Conservation (phyloP, 495 filamentous ascomycete genomes). For the Penicillium pancosmium region DNA sequence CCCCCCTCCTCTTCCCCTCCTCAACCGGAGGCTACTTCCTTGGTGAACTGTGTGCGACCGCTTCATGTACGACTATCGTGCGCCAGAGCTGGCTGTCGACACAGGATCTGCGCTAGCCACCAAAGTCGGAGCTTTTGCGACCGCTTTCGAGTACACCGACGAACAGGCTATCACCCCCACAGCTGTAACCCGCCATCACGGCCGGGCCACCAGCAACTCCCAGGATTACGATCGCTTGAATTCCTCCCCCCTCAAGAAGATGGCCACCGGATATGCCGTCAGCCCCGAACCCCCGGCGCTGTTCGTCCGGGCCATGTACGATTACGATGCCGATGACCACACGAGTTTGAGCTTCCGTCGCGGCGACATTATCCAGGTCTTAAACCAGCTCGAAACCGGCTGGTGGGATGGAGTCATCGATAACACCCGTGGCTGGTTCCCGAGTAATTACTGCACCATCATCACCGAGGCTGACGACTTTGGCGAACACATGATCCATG, state of each 20-base stretch:
- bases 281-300: conserved; percentile 73
- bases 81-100: conserved; percentile 39
- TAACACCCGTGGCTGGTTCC: conserved; percentile 94
- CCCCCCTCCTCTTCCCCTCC: conserved; percentile 5
- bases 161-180: conserved; percentile 43
- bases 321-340: conserved; percentile 95
- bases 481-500: conserved; percentile 37
- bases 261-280: conserved; percentile 58
- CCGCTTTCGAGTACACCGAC: conserved; percentile 51
- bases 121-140: conserved; percentile 43
- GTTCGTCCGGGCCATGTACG: conserved; percentile 94
- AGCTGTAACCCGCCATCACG: conserved; percentile 33
- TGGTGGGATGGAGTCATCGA: conserved; percentile 98
- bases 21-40: conserved; percentile 1
- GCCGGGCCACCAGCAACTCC: conserved; percentile 36
- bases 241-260: conserved; percentile 38
- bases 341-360: conserved; percentile 95
- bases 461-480: conserved; percentile 73
- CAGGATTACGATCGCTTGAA: conserved; percentile 32
- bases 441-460: conserved; percentile 94
- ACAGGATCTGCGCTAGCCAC: conserved; percentile 37
- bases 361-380: conserved; percentile 95
- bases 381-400: conserved; percentile 95
- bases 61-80: conserved; percentile 42
- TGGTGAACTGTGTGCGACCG: conserved; percentile 7